phyloP scores from a whole-genome alignment of 805 yeast genomes.

The Scheffersomyces amazonensis region DNA sequence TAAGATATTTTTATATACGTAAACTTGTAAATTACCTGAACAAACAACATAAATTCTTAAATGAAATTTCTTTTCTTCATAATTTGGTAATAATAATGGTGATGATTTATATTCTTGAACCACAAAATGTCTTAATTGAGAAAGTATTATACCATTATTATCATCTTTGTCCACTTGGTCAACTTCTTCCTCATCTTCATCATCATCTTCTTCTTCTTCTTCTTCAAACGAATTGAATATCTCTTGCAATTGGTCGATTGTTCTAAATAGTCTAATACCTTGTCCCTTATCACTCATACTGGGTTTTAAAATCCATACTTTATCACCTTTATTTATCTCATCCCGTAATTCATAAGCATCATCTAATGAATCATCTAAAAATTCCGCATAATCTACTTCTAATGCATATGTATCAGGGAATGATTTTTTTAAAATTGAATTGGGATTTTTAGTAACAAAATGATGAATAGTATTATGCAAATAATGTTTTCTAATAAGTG shows the following conservation, averaged over 20 bases:
- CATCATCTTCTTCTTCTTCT: constrained; percentile 60
- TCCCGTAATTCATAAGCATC: constrained; percentile 87
- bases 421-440: constrained; percentile 54
- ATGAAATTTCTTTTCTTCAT: constrained; percentile 78
- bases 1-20: constrained; percentile 75
- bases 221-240: constrained; percentile 87
- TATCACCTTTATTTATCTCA: constrained; percentile 60
- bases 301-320: constrained; percentile 89
- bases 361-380: constrained; percentile 88
- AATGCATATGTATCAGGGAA: constrained; percentile 75
- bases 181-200: constrained; percentile 35
- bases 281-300: constrained; percentile 97
- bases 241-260: constrained; percentile 74
- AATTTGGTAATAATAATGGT: constrained; percentile 64
- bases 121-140: constrained; percentile 87
- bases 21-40: constrained; percentile 71
- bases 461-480: constrained; percentile 80
- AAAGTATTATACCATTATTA: constrained; percentile 67
- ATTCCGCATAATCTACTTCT: constrained; percentile 94
- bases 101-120: constrained; percentile 74
- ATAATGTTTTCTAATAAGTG: constrained; percentile 85
- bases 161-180: constrained; percentile 49
- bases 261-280: constrained; percentile 81
- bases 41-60: constrained; percentile 81
- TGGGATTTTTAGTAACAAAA: constrained; percentile 72